Conservation (phyloP, 352 stramenopile species). For the Pythium graminicola region DNA sequence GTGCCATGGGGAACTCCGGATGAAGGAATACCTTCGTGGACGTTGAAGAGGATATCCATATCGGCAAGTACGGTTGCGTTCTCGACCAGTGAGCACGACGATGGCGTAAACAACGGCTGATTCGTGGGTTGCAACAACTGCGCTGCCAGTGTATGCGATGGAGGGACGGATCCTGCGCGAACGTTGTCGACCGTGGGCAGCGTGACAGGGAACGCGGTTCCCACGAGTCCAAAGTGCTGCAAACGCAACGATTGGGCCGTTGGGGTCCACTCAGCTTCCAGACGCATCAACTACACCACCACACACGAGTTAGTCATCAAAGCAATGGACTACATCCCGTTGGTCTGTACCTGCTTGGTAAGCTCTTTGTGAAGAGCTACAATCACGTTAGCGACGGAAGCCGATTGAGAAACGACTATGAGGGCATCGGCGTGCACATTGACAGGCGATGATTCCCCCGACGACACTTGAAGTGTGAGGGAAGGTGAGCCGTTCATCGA, state of each 20-base stretch:
- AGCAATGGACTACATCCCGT: too few relatives aligned
- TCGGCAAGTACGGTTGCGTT: conserved; percentile 26
- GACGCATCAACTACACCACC: neutral
- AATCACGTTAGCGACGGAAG: conserved; percentile 17
- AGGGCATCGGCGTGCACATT: conserved; percentile 35
- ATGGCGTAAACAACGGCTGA: conserved; percentile 33
- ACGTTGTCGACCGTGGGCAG: conserved; percentile 7
- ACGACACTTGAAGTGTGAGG: neutral
- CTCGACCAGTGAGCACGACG: conserved; percentile 35
- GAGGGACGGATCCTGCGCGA: neutral
- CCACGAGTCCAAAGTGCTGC: conserved; percentile 45
- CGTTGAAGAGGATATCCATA: conserved; percentile 58
- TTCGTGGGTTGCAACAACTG: conserved; percentile 38
- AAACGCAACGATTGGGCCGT: conserved; percentile 12
- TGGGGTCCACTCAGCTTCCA: neutral
- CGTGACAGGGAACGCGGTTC: conserved; percentile 43
- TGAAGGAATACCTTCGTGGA: conserved; percentile 54
- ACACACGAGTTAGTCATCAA: too few relatives aligned
- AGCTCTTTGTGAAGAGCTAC: conserved; percentile 12
- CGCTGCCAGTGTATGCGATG: neutral
- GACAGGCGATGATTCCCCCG: neutral
- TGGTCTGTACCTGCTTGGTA: conserved; percentile 19
- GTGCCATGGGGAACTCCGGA: conserved; percentile 32
- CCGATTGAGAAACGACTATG: conserved; percentile 27
- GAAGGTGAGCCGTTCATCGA: conserved; percentile 9